Conservation (phyloP, 1,284 basidiomycete species). For the Sanghuangporus sanghuang region DNA sequence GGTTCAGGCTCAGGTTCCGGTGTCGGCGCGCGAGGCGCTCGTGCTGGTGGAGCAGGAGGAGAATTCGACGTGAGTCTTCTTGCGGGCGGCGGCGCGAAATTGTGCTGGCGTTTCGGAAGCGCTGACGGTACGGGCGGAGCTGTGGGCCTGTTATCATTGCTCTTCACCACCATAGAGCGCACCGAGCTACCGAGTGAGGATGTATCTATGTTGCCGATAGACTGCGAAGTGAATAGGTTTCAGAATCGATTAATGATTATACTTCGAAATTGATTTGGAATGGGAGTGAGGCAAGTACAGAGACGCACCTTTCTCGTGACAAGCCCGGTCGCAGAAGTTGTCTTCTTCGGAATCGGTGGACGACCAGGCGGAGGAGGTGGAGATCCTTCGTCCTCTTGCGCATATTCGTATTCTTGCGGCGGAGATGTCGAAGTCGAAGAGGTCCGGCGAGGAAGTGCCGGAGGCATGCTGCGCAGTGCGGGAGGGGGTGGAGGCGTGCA, state of each 20-base stretch:
- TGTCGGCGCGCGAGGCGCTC: slow-evolving; percentile 19
- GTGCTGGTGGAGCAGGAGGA: slow-evolving; percentile 20
- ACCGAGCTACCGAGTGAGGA: slow-evolving; percentile 34
- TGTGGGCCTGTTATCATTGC: slow-evolving; percentile 19
- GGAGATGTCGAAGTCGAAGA: slow-evolving; percentile 21
- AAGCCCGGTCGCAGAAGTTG: neutral
- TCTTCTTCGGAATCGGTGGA: slow-evolving; percentile 27
- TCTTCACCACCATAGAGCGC: no score
- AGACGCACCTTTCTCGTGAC: neutral
- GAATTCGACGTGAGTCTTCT: slow-evolving; percentile 27
- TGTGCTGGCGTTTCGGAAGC: slow-evolving; percentile 38
- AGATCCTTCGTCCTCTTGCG: neutral
- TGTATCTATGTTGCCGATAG: slow-evolving; percentile 55
- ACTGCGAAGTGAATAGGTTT: slow-evolving; percentile 30
- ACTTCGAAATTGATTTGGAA: neutral
- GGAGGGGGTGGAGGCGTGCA: slow-evolving; percentile 29
- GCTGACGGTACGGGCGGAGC: slow-evolving; percentile 42
- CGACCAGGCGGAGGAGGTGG: slow-evolving; percentile 9
- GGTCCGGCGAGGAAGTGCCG: slow-evolving; percentile 37
- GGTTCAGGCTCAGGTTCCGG: slow-evolving; percentile 32
- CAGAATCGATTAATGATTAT: no score
- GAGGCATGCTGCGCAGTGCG: slow-evolving; percentile 31
- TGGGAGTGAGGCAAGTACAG: neutral
- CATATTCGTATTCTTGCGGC: neutral
- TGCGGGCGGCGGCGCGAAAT: slow-evolving; percentile 53